A percentile compares a stretch with the other conserved stretches of the same genome.
phyloP scores from a whole-genome alignment of 495 filamentous ascomycete species.

The Hypoxylon lenormandii region DNA sequence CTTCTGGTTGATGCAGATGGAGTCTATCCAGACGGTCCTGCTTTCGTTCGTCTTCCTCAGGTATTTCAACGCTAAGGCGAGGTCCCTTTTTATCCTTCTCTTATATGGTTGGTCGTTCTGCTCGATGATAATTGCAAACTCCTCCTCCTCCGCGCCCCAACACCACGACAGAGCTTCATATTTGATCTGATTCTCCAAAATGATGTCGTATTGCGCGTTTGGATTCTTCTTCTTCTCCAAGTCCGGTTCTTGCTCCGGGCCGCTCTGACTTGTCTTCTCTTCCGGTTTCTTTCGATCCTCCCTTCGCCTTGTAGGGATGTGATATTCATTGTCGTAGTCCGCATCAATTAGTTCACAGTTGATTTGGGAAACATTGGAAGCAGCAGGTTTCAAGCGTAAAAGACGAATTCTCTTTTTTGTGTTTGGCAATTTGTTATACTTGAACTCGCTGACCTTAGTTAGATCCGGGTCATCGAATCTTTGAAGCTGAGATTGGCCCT shows the following conservation, averaged over 20 bases:
- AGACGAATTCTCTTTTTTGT: conserved; percentile 5
- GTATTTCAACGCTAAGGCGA: conserved; percentile 34
- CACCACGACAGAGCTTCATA: conserved; percentile 43
- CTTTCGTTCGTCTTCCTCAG: conserved; percentile 17
- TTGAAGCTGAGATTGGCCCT: not conserved
- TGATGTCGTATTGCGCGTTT: not conserved
- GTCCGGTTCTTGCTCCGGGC: not conserved
- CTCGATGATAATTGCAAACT: conserved; percentile 29
- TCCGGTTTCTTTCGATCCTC: too few species aligned
- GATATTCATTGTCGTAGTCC: conserved; percentile 5
- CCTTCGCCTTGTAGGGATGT: conserved; percentile 1
- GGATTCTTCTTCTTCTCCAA: not conserved
- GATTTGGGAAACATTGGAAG: not conserved
- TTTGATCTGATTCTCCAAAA: not conserved
- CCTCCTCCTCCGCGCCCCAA: conserved; percentile 18
- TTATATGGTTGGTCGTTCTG: conserved; percentile 10
- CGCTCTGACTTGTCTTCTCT: not conserved
- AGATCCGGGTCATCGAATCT: not conserved
- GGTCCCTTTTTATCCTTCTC: conserved; percentile 16
- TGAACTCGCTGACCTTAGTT: not conserved
- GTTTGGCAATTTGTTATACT: not conserved
- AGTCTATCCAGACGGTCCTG: conserved; percentile 50
- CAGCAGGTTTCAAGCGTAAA: not conserved
- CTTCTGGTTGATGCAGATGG: conserved; percentile 53
- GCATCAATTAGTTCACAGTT: conserved; percentile 1